phyloP scores from a whole-genome alignment of 352 stramenopile species.

The Phytophthora syringae region DNA sequence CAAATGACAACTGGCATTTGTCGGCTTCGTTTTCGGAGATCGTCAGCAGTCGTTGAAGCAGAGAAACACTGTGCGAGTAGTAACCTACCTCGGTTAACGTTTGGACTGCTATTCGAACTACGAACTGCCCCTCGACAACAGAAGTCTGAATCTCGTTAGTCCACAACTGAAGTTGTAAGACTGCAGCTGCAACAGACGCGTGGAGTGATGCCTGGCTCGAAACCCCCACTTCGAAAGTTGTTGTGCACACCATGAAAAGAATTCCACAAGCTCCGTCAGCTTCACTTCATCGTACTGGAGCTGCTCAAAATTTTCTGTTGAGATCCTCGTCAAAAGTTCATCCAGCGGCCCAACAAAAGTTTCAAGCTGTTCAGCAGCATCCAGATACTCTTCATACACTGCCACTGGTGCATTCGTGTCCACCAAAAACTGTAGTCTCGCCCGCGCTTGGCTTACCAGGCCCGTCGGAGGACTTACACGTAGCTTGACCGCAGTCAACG shows the following conservation, averaged over 20 bases:
- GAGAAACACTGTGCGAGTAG: constrained; percentile 28
- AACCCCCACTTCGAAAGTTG: constrained; percentile 30
- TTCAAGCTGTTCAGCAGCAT: constrained; percentile 16
- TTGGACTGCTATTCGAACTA: constrained; percentile 17
- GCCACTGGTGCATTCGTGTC: constrained; percentile 37
- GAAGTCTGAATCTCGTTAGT: not conserved
- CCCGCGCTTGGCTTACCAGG: constrained; percentile 30
- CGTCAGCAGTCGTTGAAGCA: constrained; percentile 19
- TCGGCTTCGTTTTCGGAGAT: not conserved
- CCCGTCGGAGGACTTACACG: not conserved
- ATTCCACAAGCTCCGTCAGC: constrained; percentile 13
- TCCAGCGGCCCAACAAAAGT: constrained; percentile 24
- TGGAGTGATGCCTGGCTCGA: constrained; percentile 34
- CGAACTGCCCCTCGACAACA: not conserved
- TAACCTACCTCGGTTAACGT: constrained; percentile 32
- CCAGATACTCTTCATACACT: constrained; percentile 42
- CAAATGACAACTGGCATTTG: constrained; percentile 36
- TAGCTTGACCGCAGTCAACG: not conserved
- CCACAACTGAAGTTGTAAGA: constrained; percentile 15
- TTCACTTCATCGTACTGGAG: not conserved
- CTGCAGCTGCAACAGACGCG: constrained; percentile 28
- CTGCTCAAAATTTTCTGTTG: not conserved
- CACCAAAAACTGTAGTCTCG: constrained; percentile 46
- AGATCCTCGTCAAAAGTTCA: constrained; percentile 25
- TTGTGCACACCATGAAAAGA: constrained; percentile 29